phyloP scores from a whole-genome alignment of 352 stramenopile species.

The Phytophthora pluvialis region DNA sequence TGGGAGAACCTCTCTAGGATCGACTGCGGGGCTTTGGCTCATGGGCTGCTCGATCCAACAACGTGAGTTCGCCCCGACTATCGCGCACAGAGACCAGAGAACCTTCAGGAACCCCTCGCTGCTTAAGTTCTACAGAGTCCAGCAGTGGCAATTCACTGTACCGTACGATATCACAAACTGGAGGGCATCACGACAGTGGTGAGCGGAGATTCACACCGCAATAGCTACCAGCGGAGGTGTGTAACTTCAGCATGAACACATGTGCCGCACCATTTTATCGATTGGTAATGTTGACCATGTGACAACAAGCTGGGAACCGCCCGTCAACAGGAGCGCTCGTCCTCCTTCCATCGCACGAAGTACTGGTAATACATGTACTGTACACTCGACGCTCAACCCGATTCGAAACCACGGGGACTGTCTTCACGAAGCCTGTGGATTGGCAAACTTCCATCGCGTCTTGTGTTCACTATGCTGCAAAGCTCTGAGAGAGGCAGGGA shows the following conservation, averaged over 20 bases:
- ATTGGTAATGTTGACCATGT: slow-evolving; percentile 3
- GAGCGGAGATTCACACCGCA: slow-evolving; percentile 10
- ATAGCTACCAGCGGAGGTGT: slow-evolving; percentile 9
- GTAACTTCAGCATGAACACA: slow-evolving; percentile 17
- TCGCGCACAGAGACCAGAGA: slow-evolving; percentile 18
- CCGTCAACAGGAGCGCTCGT: not conserved
- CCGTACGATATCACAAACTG: slow-evolving; percentile 3
- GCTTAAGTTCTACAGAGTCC: slow-evolving; percentile 3
- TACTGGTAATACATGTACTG: too few relatives aligned
- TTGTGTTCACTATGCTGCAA: slow-evolving; percentile 30
- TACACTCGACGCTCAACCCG: too few relatives aligned
- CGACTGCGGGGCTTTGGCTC: slow-evolving; percentile 24
- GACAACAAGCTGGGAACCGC: not conserved
- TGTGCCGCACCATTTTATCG: not conserved
- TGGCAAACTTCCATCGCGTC: slow-evolving; percentile 12
- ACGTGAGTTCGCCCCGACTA: slow-evolving; percentile 17
- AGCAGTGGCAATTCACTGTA: too few relatives aligned
- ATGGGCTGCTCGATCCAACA: slow-evolving; percentile 27
- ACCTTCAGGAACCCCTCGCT: slow-evolving; percentile 9
- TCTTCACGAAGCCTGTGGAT: slow-evolving; percentile 11
- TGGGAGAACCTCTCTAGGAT: slow-evolving; percentile 36
- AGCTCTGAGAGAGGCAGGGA: slow-evolving; percentile 24
- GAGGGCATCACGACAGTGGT: too few relatives aligned
- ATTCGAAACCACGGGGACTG: slow-evolving; percentile 5
- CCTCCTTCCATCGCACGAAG: too few relatives aligned